Conservation (phyloP, 2,329 filamentous ascomycete genomes). For the Colletotrichum limetticola region DNA sequence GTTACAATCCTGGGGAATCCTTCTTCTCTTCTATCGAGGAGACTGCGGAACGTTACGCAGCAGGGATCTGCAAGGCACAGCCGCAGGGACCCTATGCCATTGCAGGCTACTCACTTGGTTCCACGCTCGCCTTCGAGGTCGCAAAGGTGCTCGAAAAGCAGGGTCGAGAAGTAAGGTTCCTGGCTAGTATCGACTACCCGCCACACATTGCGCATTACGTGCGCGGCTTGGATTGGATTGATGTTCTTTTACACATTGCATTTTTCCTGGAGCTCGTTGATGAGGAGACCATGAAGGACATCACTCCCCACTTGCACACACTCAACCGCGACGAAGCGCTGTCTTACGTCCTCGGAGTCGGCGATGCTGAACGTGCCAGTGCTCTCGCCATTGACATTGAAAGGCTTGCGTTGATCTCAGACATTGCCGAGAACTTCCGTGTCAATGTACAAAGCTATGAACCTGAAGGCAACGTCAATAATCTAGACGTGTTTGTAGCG, state of each 20-base stretch:
- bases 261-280: constrained; percentile 47
- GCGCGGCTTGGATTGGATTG: constrained; percentile 44
- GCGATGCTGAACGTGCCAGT: constrained; percentile 8
- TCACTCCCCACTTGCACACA: constrained; percentile 14
- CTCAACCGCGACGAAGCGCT: constrained; percentile 22
- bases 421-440: constrained; percentile 30
- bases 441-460: constrained; percentile 29
- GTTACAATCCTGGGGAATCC: constrained; percentile 46
- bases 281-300: constrained; percentile 39
- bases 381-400: constrained; percentile 21
- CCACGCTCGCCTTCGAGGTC: constrained; percentile 56
- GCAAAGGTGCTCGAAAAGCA: constrained; percentile 52
- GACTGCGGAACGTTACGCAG: constrained; percentile 48
- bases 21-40: constrained; percentile 49
- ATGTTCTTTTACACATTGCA: constrained; percentile 46
- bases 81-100: constrained; percentile 58
- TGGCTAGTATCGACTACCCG: constrained; percentile 54
- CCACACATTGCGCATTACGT: constrained; percentile 53
- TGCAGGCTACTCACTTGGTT: constrained; percentile 57
- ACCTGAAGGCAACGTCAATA: constrained; percentile 21
- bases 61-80: constrained; percentile 50
- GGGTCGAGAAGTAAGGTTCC: constrained; percentile 51
- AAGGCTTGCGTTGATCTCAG: constrained; percentile 23
- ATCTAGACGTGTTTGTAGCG: constrained; percentile 31
- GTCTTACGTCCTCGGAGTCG: constrained; percentile 16